phyloP scores from a whole-genome alignment of 305 asterid genomes.

The Fraxinus nigra region DNA sequence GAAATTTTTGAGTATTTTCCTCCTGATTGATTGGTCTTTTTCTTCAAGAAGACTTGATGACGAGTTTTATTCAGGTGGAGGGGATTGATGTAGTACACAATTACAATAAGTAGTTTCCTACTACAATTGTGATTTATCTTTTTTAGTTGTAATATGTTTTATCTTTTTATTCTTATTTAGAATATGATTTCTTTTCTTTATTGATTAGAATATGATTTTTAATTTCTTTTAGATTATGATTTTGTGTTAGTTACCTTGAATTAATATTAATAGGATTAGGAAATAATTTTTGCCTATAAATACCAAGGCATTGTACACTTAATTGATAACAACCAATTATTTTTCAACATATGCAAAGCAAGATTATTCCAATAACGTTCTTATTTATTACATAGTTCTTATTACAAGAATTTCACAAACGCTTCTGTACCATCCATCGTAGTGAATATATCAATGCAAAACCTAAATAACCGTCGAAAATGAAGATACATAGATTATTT shows the following conservation, averaged over 20 bases:
- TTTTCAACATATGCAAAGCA: neutral
- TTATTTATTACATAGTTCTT: neutral
- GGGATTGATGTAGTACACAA: neutral
- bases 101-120: neutral
- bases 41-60: neutral
- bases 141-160: too few relatives aligned
- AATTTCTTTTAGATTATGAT: neutral
- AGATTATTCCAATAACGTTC: neutral
- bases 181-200: neutral
- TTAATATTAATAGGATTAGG: neutral
- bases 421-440: neutral
- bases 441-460: neutral
- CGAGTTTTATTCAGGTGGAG: neutral
- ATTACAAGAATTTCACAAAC: too few relatives aligned
- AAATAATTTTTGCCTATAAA: too few relatives aligned
- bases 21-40: too few relatives aligned
- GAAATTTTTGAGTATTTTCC: too few relatives aligned
- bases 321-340: neutral
- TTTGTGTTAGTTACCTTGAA: neutral
- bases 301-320: neutral
- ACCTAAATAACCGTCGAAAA: neutral
- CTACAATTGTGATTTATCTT: neutral
- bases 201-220: neutral
- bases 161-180: neutral
- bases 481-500: neutral